Conservation (phyloP, 2,329 filamentous ascomycete species). For the Knufia petricola region DNA sequence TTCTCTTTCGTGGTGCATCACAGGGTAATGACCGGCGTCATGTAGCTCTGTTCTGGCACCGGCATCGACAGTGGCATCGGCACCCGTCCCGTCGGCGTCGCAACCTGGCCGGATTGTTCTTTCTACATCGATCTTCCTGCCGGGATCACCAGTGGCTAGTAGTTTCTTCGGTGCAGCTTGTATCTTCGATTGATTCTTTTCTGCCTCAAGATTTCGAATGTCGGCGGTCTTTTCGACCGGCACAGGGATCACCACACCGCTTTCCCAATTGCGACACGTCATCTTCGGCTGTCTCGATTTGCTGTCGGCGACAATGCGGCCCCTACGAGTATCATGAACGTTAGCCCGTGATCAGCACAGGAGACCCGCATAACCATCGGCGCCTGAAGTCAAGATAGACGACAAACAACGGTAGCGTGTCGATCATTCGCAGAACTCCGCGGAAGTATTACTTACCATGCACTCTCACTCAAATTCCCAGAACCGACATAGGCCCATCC, state of each 20-base stretch:
- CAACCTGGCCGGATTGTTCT: not conserved
- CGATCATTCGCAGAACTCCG: too few relatives aligned
- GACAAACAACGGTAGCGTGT: too few relatives aligned
- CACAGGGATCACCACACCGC: conserved; percentile 69
- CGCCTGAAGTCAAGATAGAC: too few relatives aligned
- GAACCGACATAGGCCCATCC: conserved; percentile 84
- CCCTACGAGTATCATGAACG: conserved; percentile 44
- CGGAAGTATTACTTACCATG: conserved; percentile 57
- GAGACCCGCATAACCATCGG: not conserved
- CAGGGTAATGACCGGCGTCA: too few relatives aligned
- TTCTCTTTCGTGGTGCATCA: not conserved
- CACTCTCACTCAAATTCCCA: conserved; percentile 84
- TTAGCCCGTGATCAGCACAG: not conserved
- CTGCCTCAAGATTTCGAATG: not conserved
- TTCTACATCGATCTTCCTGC: too few relatives aligned
- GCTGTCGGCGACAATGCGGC: conserved; percentile 62
- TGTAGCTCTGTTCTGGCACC: too few relatives aligned
- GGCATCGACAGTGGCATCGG: too few relatives aligned
- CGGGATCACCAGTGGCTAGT: too few relatives aligned
- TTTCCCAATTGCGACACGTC: conserved; percentile 90
- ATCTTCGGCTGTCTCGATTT: conserved; percentile 60
- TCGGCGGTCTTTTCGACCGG: conserved; percentile 11
- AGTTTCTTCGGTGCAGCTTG: not conserved
- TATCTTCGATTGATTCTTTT: not conserved
- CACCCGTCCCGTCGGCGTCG: not conserved